Base-by-base conservation (phyloP, 1,284 basidiomycete species). In the Coriolopsis trogii region DNA sequence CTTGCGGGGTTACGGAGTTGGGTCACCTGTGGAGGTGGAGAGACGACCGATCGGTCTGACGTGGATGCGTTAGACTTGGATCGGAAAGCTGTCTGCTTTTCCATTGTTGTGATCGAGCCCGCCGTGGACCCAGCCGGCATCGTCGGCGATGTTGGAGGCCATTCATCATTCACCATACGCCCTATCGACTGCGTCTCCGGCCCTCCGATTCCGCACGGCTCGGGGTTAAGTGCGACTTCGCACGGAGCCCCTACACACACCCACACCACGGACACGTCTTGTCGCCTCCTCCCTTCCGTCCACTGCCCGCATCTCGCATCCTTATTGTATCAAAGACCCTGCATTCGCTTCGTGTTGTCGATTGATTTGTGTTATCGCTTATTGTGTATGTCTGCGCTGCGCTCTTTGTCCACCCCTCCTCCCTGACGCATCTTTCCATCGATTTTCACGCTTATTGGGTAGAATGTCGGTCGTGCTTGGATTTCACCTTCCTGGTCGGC, bases 311-410 rank as follows among this genome's bases (percentile, higher is more conserved):
- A 33, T 28, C 42, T 49, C 51, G 47, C 45, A 41, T 41, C 39
- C 29, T 38, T 47, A 52, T 51, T 55, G 47, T 55, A 45, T 58
- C 20, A 44, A 15, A 44, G 34, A 36, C 43, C 40, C 42, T 52
- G 53, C 47, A 52, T 26, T 51, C 48, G 44, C 33, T 51, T 46
- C 41, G 42, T 31, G 46, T 40, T 44, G 46, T 34, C 41, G 18
- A 42, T 42, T 31, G 28, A 29, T 26, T 16, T 31, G 38, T 34
- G 45, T 49, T 58, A 44, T 58, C 53, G 54, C 38, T 58, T 58
- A 58, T 58, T 58, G 53, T 58, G 53, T 53, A 58, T 58, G 51
- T 53, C 46, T 51, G 38, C 41, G 46, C 41, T 50, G 39, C 55
- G 23, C 36, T 42, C 41, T 31, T 41, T 28, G 15, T n/a, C n/a